A percentile compares a stretch with the other conserved stretches of the same genome.
Conservation (phyloP, 2,329 filamentous ascomycete species). For the Alternaria sp. region DNA sequence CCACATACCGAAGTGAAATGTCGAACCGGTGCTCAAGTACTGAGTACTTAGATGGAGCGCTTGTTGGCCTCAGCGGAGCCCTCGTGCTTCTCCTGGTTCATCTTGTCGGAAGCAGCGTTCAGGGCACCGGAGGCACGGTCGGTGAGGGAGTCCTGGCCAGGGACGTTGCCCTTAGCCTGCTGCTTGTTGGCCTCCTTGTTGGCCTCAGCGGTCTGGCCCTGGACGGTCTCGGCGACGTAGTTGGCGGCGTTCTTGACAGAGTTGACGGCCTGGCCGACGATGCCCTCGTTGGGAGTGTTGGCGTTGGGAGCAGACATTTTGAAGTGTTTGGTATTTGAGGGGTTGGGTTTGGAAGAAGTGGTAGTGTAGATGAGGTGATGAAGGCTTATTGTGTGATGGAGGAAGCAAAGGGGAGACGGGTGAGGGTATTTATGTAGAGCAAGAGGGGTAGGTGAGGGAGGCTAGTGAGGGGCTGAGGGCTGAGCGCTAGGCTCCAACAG, state of each 20-base stretch:
- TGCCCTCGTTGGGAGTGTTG: constrained; percentile 53
- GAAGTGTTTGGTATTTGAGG: constrained; percentile 26
- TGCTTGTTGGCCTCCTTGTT: constrained; percentile 74
- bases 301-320: constrained; percentile 54
- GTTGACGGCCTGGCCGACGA: constrained; percentile 51
- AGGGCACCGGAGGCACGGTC: constrained; percentile 62
- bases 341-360: constrained; percentile 5
- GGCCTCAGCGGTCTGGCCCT: constrained; percentile 62
- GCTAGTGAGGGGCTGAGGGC: constrained; percentile 5
- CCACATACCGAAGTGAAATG: constrained; percentile 24
- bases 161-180: constrained; percentile 65
- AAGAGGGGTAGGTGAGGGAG: constrained; percentile 1
- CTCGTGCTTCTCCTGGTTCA: constrained; percentile 60
- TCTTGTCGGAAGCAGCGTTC: constrained; percentile 60
- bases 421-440: constrained; percentile 23
- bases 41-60: constrained; percentile 40
- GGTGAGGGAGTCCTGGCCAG: constrained; percentile 37
- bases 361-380: not conserved
- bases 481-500: not conserved
- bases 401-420: constrained; percentile 9
- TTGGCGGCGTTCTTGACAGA: constrained; percentile 64
- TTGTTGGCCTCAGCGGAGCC: constrained; percentile 58
- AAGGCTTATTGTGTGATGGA: constrained; percentile 24
- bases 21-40: constrained; percentile 19
- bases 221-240: constrained; percentile 70